phyloP scores from a whole-genome alignment of 345 rosid genomes.

The Heritiera fomes region DNA sequence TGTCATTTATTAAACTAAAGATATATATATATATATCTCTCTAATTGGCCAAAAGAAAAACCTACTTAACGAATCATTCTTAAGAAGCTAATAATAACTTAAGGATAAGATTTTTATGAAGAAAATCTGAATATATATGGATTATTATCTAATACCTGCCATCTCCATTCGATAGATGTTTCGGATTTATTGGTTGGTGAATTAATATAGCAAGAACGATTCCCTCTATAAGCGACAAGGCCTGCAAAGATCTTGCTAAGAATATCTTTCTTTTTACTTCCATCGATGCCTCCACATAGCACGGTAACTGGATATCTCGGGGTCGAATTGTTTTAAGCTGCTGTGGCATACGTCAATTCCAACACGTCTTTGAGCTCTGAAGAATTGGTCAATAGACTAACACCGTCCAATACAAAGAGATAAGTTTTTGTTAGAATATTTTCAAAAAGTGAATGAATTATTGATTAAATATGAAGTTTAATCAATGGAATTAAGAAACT shows the following conservation, averaged over 20 bases:
- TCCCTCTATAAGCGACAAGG: slow-evolving; percentile 17
- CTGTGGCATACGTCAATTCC: accelerated
- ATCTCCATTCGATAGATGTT: slow-evolving; percentile 28
- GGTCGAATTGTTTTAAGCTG: slow-evolving; percentile 34
- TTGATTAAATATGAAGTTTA: neutral
- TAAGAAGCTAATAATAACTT: neutral
- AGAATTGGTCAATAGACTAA: slow-evolving; percentile 34
- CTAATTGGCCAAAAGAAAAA: neutral
- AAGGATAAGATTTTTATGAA: neutral
- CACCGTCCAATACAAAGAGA: neutral
- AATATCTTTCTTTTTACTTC: slow-evolving; percentile 22
- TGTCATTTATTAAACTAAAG: no score
- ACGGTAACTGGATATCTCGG: slow-evolving; percentile 25
- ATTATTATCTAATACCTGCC: slow-evolving; percentile 41
- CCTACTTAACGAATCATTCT: neutral
- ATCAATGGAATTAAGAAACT: no score
- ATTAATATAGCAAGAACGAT: slow-evolving; percentile 15
- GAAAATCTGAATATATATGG: neutral
- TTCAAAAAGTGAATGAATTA: no score
- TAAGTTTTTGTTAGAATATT: no score
- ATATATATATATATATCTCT: no score
- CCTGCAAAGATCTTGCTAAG: slow-evolving; percentile 32
- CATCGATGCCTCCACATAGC: slow-evolving; percentile 33
- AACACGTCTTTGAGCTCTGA: slow-evolving; percentile 32
- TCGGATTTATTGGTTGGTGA: slow-evolving; percentile 1